Evolutionary conservation across 2,329 filamentous ascomycete genomes (phyloP).

Genomic region (Aspergillus jensenii): DNA sequence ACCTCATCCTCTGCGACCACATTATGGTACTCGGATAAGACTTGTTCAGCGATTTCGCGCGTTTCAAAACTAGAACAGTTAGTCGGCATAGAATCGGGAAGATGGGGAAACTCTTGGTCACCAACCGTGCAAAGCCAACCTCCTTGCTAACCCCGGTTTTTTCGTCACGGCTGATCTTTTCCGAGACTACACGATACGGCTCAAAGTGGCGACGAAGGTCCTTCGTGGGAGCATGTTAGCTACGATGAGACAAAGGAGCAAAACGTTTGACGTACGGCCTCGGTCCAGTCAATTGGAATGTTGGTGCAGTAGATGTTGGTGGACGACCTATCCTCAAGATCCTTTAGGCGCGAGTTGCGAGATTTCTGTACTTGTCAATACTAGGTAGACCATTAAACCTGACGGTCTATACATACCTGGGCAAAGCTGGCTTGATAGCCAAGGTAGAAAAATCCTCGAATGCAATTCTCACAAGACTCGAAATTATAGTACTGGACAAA

Average conservation of each 20-base stretch:
- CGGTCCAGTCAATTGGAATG: slow-evolving; percentile 85
- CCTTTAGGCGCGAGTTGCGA: slow-evolving; percentile 97
- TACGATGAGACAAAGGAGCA: not conserved
- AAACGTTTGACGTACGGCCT: slow-evolving; percentile 64
- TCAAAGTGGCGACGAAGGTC: slow-evolving; percentile 66
- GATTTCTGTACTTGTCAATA: slow-evolving; percentile 68
- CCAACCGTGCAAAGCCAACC: slow-evolving; percentile 91
- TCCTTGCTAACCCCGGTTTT: slow-evolving; percentile 87
- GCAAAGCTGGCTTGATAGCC: slow-evolving; percentile 98
- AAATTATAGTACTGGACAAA: slow-evolving; percentile 94
- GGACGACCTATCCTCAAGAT: slow-evolving; percentile 82
- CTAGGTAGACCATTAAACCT: not conserved
- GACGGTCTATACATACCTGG: slow-evolving; percentile 54
- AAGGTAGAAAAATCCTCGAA: slow-evolving; percentile 88
- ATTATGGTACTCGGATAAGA: slow-evolving; percentile 86
- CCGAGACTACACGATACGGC: slow-evolving; percentile 71
- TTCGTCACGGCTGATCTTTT: slow-evolving; percentile 89
- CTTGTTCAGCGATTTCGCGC: slow-evolving; percentile 84
- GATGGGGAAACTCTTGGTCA: not conserved
- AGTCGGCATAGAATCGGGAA: slow-evolving; percentile 13
- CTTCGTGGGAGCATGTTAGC: slow-evolving; percentile 47
- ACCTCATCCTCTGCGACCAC: slow-evolving; percentile 74
- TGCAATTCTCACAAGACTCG: slow-evolving; percentile 89
- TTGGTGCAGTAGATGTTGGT: slow-evolving; percentile 99
- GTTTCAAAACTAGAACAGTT: slow-evolving; percentile 70